Evolutionary conservation across 1,139 yeast species (phyloP).

Genomic region (Eremothecium coryli): DNA sequence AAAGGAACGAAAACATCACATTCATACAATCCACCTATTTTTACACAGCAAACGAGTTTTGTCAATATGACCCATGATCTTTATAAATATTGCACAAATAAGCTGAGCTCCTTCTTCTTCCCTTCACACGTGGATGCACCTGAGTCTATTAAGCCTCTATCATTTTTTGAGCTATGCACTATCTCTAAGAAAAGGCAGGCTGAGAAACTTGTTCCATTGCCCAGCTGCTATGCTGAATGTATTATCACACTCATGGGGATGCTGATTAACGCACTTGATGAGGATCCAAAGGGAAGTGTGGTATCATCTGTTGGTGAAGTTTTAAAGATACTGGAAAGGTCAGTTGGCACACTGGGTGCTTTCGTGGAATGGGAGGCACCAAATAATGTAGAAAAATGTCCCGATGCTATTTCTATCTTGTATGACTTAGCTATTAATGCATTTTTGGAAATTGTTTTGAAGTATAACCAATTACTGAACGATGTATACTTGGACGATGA

Average conservation of each 20-base stretch:
- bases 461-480: conserved; percentile 52
- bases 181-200: conserved; percentile 35
- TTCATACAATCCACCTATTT: conserved; percentile 20
- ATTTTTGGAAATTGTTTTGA: conserved; percentile 53
- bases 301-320: conserved; percentile 49
- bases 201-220: conserved; percentile 48
- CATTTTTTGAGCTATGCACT: conserved; percentile 25
- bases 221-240: conserved; percentile 59
- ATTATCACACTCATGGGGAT: conserved; percentile 44
- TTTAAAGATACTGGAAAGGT: conserved; percentile 48
- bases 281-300: conserved; percentile 49
- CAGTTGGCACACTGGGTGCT: conserved; percentile 47
- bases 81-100: conserved; percentile 9
- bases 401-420: conserved; percentile 42
- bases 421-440: conserved; percentile 57
- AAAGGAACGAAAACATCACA: conserved; percentile 9
- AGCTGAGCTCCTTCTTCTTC: conserved; percentile 20
- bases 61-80: conserved; percentile 13
- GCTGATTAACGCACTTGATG: conserved; percentile 50
- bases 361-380: conserved; percentile 32
- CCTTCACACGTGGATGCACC: conserved; percentile 11
- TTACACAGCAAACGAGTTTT: conserved; percentile 24
- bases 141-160: conserved; percentile 9
- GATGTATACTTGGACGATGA: conserved; percentile 54
- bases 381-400: conserved; percentile 3